Evolutionary conservation across 306 rosid genomes (phyloP).

Genomic region (Potentilla sterilis): DNA sequence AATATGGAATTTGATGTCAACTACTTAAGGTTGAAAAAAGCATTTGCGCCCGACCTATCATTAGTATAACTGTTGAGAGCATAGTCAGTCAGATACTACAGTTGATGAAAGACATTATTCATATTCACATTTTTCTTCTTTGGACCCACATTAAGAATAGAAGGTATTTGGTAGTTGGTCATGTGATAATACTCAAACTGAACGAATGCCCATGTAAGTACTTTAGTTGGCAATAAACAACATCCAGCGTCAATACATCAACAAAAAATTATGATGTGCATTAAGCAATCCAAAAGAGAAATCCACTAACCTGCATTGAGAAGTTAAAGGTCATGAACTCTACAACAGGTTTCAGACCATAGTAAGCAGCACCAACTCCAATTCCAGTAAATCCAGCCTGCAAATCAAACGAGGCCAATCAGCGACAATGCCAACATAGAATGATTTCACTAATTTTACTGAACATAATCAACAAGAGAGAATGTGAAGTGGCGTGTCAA

Average conservation of each 20-base stretch:
- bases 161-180: not conserved
- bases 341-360: slow-evolving; percentile 84
- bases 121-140: not conserved
- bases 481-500: slow-evolving; percentile 8
- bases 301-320: slow-evolving; percentile 90
- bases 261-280: not conserved
- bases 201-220: not conserved
- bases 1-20: no score
- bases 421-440: slow-evolving; percentile 9
- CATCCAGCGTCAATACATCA: not conserved
- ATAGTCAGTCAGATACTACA: not conserved
- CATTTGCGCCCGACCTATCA: not conserved
- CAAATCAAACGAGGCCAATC: slow-evolving; percentile 26
- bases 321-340: slow-evolving; percentile 99
- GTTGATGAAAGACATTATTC: not conserved
- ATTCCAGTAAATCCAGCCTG: slow-evolving; percentile 99
- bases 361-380: slow-evolving; percentile 98
- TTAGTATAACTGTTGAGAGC: not conserved
- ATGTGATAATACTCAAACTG: not conserved
- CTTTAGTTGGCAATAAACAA: not conserved
- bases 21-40: not conserved
- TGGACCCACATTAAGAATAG: not conserved
- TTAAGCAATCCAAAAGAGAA: not conserved
- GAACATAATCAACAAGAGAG: slow-evolving; percentile 15
- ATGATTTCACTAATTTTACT: not conserved